Conservation (phyloP, 2,329 filamentous ascomycete genomes). For the Xylaria sp. region DNA sequence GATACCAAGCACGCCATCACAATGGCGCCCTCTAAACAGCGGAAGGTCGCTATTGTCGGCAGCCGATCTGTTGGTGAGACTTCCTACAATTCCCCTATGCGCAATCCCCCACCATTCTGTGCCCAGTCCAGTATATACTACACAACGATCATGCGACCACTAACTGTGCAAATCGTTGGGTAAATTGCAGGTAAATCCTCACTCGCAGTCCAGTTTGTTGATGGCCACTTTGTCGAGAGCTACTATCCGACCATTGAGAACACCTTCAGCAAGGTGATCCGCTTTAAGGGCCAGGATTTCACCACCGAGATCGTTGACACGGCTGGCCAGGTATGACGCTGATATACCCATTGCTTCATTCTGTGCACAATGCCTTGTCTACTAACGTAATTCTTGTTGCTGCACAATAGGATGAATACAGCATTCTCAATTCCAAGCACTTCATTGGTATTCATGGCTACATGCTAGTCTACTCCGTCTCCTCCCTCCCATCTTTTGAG, state of each 20-base stretch:
- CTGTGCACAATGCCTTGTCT: neutral
- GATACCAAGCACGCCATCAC: constrained; percentile 14
- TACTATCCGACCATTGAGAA: constrained; percentile 99
- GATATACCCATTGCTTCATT: neutral
- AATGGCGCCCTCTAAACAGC: constrained; percentile 72
- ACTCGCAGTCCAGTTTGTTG: constrained; percentile 95
- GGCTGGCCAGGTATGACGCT: constrained; percentile 79
- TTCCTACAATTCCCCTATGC: neutral
- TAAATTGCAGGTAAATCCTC: constrained; percentile 85
- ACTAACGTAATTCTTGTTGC: constrained; percentile 16
- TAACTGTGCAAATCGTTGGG: constrained; percentile 28
- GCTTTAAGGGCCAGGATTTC: constrained; percentile 91
- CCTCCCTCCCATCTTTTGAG: constrained; percentile 92
- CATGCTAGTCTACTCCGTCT: constrained; percentile 98
- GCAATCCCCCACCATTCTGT: neutral
- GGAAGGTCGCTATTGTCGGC: constrained; percentile 86
- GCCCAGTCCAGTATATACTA: neutral
- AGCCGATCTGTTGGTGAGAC: constrained; percentile 81
- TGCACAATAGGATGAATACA: constrained; percentile 86
- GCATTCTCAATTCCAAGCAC: constrained; percentile 97
- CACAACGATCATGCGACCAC: constrained; percentile 7
- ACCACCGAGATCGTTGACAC: constrained; percentile 98
- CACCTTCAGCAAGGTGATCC: constrained; percentile 96
- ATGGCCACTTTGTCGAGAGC: constrained; percentile 97
- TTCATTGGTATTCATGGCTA: constrained; percentile 99